phyloP scores from a whole-genome alignment of 2,329 filamentous ascomycete genomes.

The Paecilomyces fulvus region DNA sequence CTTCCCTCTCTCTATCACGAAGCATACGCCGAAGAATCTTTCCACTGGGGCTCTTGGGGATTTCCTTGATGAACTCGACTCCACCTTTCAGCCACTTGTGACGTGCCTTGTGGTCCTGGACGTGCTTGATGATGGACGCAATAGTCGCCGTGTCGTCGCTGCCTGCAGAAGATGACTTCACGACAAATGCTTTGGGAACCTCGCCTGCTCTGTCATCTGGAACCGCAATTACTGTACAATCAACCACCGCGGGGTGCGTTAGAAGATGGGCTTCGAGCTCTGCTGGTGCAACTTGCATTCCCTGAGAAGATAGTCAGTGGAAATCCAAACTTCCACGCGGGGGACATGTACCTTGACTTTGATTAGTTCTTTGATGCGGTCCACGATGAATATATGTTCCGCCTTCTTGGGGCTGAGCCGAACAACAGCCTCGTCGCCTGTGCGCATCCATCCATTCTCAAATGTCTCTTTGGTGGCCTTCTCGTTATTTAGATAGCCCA shows the following conservation, averaged over 20 bases:
- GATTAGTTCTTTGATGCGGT: conserved; percentile 71
- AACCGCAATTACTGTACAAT: conserved; percentile 70
- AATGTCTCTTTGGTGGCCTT: conserved; percentile 78
- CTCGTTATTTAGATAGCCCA: conserved; percentile 82
- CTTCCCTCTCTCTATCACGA: conserved; percentile 65
- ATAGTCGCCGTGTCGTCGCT: conserved; percentile 44
- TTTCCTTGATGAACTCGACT: conserved; percentile 47
- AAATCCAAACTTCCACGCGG: conserved; percentile 16
- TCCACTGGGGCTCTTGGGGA: conserved; percentile 55
- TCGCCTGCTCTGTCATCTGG: conserved; percentile 56
- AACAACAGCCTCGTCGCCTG: conserved; percentile 75
- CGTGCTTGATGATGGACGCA: conserved; percentile 48
- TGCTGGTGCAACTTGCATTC: conserved; percentile 73
- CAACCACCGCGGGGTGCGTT: conserved; percentile 63
- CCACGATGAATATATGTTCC: conserved; percentile 78
- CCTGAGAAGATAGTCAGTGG: conserved; percentile 38
- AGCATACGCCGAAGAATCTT: conserved; percentile 58
- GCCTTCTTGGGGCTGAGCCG: conserved; percentile 54
- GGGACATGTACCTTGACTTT: conserved; percentile 59
- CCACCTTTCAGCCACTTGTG: conserved; percentile 57
- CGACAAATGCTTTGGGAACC: conserved; percentile 56
- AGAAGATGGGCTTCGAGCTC: conserved; percentile 76
- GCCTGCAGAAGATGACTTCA: conserved; percentile 47
- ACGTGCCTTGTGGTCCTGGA: conserved; percentile 52
- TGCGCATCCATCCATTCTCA: conserved; percentile 69